Evolutionary conservation across 306 rosid genomes (phyloP).

Genomic region (Pyrus betulifolia): DNA sequence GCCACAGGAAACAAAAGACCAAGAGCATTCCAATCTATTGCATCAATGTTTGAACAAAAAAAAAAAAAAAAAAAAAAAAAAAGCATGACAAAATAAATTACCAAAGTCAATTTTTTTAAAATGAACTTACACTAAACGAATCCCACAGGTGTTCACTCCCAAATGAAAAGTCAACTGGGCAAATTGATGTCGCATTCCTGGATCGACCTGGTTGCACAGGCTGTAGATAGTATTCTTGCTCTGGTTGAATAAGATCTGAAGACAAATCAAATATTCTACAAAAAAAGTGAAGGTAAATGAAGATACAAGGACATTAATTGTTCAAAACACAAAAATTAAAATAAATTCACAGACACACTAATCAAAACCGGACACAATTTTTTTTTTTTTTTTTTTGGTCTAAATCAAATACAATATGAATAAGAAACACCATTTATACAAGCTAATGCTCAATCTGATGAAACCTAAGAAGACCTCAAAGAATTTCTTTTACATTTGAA

Average conservation of each 20-base stretch:
- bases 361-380: neutral
- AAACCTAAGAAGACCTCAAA: neutral
- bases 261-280: conserved; percentile 86
- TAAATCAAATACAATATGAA: neutral
- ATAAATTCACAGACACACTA: neutral
- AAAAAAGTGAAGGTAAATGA: conserved; percentile 8
- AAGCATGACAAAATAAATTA: neutral
- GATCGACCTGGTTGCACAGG: conserved; percentile 69
- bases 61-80: conserved; percentile 5
- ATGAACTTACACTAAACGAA: conserved; percentile 70
- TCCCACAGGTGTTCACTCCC: conserved; percentile 98
- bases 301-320: neutral
- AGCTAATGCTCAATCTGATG: neutral
- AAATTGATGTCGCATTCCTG: conserved; percentile 75
- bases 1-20: neutral
- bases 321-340: neutral
- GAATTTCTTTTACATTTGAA: neutral
- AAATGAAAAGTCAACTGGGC: conserved; percentile 88
- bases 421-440: neutral
- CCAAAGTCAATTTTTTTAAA: conserved; percentile 3
- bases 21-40: neutral
- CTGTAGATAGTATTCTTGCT: conserved; percentile 93
- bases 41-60: neutral
- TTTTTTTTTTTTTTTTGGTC: neutral
- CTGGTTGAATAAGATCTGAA: conserved; percentile 67